Percentiles rank a stretch among this genome's conserved stretches.
These are phyloP conservation scores for Eimeria brunetti DNA, from an alignment of 169 alveolate species.

Conservation along the genomic window DNA sequence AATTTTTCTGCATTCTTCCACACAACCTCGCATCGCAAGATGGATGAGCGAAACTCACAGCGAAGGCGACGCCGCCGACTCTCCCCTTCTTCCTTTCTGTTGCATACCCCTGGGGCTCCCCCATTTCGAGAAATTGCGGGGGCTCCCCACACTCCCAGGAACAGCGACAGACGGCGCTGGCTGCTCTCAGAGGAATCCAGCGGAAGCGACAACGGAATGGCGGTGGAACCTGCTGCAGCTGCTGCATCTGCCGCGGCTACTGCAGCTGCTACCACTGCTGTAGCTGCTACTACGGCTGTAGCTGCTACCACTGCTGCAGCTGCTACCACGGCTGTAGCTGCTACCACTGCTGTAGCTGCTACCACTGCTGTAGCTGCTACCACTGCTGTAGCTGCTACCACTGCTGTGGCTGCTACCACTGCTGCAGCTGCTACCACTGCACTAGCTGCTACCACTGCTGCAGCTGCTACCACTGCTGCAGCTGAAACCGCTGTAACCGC, in stretches of 20 bases:
- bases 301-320: neutral
- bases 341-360: neutral
- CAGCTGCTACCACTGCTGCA: no score
- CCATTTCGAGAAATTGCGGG: neutral
- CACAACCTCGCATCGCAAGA: neutral
- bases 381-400: neutral
- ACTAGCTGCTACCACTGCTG: no score
- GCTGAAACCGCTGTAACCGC: no score
- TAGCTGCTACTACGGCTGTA: neutral
- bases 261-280: neutral
- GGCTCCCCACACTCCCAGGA: neutral
- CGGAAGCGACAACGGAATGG: neutral
- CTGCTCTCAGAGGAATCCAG: conserved; percentile 30
- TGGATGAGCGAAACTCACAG: neutral
- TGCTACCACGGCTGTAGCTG: neutral
- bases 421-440: no score
- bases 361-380: neutral
- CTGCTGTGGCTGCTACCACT: neutral
- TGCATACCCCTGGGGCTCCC: neutral
- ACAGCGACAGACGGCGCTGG: conserved; percentile 4
- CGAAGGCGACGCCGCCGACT: conserved; percentile 24
- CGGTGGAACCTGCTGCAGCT: neutral
- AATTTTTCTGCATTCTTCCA: neutral
- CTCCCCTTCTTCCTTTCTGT: neutral
- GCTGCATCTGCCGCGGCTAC: no score